A percentile compares a stretch with the other conserved stretches of the same genome.
phyloP scores from a whole-genome alignment of 1,139 yeast species.

The Neolecta irregularis region DNA sequence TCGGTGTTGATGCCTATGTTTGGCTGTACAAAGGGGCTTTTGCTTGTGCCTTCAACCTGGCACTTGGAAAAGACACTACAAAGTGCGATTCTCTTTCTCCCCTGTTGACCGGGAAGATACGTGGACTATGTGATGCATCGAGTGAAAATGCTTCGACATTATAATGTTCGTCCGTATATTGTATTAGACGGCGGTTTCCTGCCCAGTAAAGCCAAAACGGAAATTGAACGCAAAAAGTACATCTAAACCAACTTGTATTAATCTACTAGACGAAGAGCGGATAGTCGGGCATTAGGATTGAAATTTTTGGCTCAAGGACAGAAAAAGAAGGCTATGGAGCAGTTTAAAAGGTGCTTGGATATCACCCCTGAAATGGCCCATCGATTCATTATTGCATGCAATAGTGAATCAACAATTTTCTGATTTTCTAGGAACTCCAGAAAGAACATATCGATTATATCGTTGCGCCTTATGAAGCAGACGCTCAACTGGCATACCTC shows the following conservation, averaged over 20 bases:
- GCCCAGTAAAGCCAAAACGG: slow-evolving; percentile 67
- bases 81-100: slow-evolving; percentile 28
- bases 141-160: slow-evolving; percentile 46
- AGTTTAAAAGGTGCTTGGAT: slow-evolving; percentile 64
- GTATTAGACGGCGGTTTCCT: slow-evolving; percentile 89
- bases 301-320: slow-evolving; percentile 39
- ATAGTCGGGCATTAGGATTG: slow-evolving; percentile 43
- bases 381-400: slow-evolving; percentile 45
- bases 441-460: slow-evolving; percentile 46
- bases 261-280: slow-evolving; percentile 40
- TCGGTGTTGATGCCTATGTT: slow-evolving; percentile 90
- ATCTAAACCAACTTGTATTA: slow-evolving; percentile 2
- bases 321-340: slow-evolving; percentile 44
- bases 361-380: slow-evolving; percentile 88
- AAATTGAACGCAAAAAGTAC: slow-evolving; percentile 42
- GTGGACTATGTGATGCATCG: slow-evolving; percentile 39
- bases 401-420: not conserved
- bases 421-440: slow-evolving; percentile 31
- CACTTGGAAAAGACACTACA: slow-evolving; percentile 52
- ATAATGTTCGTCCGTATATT: slow-evolving; percentile 66
- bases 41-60: slow-evolving; percentile 73
- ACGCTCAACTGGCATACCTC: slow-evolving; percentile 85
- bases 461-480: slow-evolving; percentile 98
- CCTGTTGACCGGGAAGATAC: slow-evolving; percentile 29
- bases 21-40: slow-evolving; percentile 87